Conservation (phyloP, 352 stramenopile genomes). For the Pythium insidiosum region DNA sequence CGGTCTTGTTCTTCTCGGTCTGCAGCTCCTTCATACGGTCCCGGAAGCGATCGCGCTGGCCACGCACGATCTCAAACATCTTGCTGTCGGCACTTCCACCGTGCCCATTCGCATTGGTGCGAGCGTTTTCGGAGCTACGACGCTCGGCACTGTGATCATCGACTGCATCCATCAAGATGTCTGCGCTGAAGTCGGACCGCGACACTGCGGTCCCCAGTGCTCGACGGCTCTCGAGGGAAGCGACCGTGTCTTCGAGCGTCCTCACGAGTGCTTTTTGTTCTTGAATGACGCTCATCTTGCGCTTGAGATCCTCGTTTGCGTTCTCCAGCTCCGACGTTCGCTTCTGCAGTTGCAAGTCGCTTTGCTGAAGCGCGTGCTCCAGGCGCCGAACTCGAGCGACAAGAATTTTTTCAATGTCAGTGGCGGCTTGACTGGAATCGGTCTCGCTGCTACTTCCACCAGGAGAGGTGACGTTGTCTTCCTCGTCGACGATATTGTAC, state of each 20-base stretch:
- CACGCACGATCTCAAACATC: conserved; percentile 79
- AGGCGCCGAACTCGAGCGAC: conserved; percentile 58
- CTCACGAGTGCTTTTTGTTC: conserved; percentile 44
- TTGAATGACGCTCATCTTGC: conserved; percentile 28
- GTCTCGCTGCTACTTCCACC: conserved; percentile 18
- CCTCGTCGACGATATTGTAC: conserved; percentile 75
- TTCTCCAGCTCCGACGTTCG: conserved; percentile 25
- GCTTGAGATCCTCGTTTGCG: conserved; percentile 17
- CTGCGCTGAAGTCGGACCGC: conserved; percentile 46
- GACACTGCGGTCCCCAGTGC: not conserved
- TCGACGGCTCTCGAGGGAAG: conserved; percentile 36
- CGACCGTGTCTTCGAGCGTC: conserved; percentile 62
- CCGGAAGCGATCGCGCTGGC: conserved; percentile 73
- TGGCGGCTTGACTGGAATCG: conserved; percentile 5
- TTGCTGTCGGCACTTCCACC: conserved; percentile 46
- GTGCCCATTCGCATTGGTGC: conserved; percentile 1
- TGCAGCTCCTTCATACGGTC: conserved; percentile 81
- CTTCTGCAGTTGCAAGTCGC: conserved; percentile 34
- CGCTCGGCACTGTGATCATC: conserved; percentile 43
- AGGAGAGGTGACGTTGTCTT: conserved; percentile 15
- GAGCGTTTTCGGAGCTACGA: conserved; percentile 3
- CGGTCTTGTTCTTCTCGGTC: conserved; percentile 55
- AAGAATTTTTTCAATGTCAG: conserved; percentile 52
- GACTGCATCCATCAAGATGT: conserved; percentile 70
- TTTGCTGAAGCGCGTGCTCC: conserved; percentile 63